Evolutionary conservation across 768 basidiomycete species (phyloP), one percentile per base, ranked within the genome.

Genomic region (Pleurotus eryngii): DNA sequence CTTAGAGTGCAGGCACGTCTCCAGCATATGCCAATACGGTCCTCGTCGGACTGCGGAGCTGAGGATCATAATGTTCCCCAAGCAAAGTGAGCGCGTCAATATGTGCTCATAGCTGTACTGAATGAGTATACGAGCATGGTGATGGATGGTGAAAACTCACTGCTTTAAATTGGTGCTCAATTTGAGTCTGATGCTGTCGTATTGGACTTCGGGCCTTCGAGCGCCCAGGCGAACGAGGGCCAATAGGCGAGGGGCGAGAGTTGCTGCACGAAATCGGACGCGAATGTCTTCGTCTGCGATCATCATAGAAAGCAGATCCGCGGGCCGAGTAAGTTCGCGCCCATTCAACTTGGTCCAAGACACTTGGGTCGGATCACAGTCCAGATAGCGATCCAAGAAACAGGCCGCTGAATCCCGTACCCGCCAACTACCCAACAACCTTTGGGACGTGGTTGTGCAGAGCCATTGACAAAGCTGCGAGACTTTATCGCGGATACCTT

Each of bases 11-110:
- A 75, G 63, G 69, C 81, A 82, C 5, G 82, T 81, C 68, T 95
- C 93, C 58, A 98, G 74, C 49, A 98, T 67, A 69, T 96, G 89
- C 85, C 89, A 95, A 66, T 96, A 94, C 1, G 93, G 81, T 3
- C 86, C 89, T 14, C 92, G 84, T 24, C 95, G 81, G 18, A 89
- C 81, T 1, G 81, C 80, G 1, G 92, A 87, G 64, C 86, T 89
- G 15, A 84, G 80, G 40, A 97, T 80, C 80, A 92, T 86, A 60
- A 87, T 81, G 70, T 92, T 93, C 24, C 84, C 88, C 12, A 90
- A 74, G 17, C 79, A 83, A 26, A 93, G 75, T 26, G 86, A 77
- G 42, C 87, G 83, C 9, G 87, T 92, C 53, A 90, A 73, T 76
- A 90, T 90, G 38, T 76, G 72, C 67, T 97, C 94, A 61, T 82